Percentiles rank a stretch among this genome's conserved stretches.
phyloP scores from a whole-genome alignment of 768 basidiomycete species.

The Russula virescens region DNA sequence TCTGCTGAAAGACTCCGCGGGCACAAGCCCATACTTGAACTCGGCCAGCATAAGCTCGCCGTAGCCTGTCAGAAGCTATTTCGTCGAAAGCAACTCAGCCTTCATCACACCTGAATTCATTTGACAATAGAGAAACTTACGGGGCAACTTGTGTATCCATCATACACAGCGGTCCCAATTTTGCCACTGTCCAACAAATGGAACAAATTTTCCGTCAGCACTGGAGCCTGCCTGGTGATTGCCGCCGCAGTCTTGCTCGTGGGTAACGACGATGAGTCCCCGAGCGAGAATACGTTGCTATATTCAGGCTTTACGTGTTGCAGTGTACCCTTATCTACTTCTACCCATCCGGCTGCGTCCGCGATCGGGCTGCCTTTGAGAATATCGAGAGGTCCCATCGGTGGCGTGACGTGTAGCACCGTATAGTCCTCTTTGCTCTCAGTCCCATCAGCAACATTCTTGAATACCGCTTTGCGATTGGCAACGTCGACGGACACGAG shows the following conservation, averaged over 20 bases:
- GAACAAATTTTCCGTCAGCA: conserved; percentile 84
- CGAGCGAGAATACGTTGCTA: conserved; percentile 80
- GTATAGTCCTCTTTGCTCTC: conserved; percentile 72
- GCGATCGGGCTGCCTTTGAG: conserved; percentile 73
- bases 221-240: conserved; percentile 85
- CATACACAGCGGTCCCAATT: conserved; percentile 64
- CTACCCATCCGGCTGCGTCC: conserved; percentile 84
- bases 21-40: conserved; percentile 87
- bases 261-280: conserved; percentile 89
- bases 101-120: conserved; percentile 1
- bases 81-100: background rate
- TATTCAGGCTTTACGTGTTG: conserved; percentile 78
- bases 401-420: conserved; percentile 81
- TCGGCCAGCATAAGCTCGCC: conserved; percentile 83
- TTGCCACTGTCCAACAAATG: conserved; percentile 68
- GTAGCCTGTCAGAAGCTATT: conserved; percentile 72
- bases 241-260: conserved; percentile 97
- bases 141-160: conserved; percentile 87
- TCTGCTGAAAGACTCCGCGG: conserved; percentile 76
- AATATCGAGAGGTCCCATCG: conserved; percentile 82
- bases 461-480: conserved; percentile 82
- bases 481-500: conserved; percentile 65
- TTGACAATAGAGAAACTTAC: conserved; percentile 38
- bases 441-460: conserved; percentile 58
- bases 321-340: conserved; percentile 74